Evolutionary conservation across 2,329 filamentous ascomycete genomes (phyloP).

Genomic region (Alternaria ventricosa): DNA sequence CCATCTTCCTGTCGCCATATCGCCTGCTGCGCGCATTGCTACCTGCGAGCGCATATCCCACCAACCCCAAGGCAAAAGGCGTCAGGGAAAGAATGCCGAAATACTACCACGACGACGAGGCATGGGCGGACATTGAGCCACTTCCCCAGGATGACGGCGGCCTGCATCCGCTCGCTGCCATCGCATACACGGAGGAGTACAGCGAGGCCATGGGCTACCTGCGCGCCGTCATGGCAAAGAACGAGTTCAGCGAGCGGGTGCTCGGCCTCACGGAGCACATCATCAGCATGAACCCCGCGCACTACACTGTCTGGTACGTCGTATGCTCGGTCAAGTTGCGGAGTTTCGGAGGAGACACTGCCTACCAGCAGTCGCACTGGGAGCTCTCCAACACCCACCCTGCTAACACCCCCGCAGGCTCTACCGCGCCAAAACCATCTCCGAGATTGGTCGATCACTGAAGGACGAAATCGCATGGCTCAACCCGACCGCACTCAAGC

Average conservation of each 20-base stretch:
- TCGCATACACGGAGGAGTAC: constrained; percentile 90
- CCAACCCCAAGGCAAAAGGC: not conserved
- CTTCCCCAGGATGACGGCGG: constrained; percentile 84
- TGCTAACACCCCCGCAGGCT: constrained; percentile 60
- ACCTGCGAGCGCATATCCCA: not conserved
- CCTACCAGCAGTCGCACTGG: not conserved
- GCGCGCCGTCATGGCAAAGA: constrained; percentile 86
- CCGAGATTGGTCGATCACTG: constrained; percentile 69
- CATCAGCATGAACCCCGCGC: constrained; percentile 91
- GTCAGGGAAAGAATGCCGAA: constrained; percentile 27
- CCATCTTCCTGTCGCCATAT: constrained; percentile 18
- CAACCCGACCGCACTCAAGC: constrained; percentile 78
- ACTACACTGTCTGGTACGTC: constrained; percentile 91
- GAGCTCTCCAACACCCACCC: constrained; percentile 5
- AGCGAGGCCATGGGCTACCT: constrained; percentile 92
- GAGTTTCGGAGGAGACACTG: constrained; percentile 7
- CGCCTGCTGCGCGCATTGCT: constrained; percentile 14
- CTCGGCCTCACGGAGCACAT: constrained; percentile 86
- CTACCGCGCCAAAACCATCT: constrained; percentile 83
- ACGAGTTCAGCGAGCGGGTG: constrained; percentile 81
- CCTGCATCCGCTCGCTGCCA: constrained; percentile 79
- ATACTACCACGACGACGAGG: constrained; percentile 69
- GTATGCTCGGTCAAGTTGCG: not conserved
- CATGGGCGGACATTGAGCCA: constrained; percentile 84
- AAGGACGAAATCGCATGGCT: constrained; percentile 82